Evolutionary conservation across 176 grass and related monocot genomes (phyloP).

Genomic region (maize (Zea mays)): Zm-B73-REFERENCE-NAM-5.0 NC_050100.1:177949001-177949500

Average conservation of each 20-base stretch:
- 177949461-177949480: conserved; percentile 12
- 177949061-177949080: conserved; percentile 94
- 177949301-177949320: conserved; percentile 34
- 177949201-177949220: conserved; percentile 94
- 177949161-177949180: conserved; percentile 66
- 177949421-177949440: conserved; percentile 33
- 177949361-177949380: conserved; percentile 25
- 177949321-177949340: conserved; percentile 31
- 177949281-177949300: conserved; percentile 87
- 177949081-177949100: conserved; percentile 85
- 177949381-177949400: conserved; percentile 10
- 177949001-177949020: conserved; percentile 87
- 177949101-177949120: conserved; percentile 90
- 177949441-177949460: conserved; percentile 15
- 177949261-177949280: conserved; percentile 85
- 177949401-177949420: conserved; percentile 5
- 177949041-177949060: conserved; percentile 65
- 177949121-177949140: conserved; percentile 74
- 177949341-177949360: conserved; percentile 48
- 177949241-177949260: conserved; percentile 79
- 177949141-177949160: conserved; percentile 70
- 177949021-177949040: conserved; percentile 88
- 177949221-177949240: conserved; percentile 84
- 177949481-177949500: not conserved
- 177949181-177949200: conserved; percentile 66